Evolutionary conservation across 768 basidiomycete species (phyloP).

Genomic region (Collybia sordida): DNA sequence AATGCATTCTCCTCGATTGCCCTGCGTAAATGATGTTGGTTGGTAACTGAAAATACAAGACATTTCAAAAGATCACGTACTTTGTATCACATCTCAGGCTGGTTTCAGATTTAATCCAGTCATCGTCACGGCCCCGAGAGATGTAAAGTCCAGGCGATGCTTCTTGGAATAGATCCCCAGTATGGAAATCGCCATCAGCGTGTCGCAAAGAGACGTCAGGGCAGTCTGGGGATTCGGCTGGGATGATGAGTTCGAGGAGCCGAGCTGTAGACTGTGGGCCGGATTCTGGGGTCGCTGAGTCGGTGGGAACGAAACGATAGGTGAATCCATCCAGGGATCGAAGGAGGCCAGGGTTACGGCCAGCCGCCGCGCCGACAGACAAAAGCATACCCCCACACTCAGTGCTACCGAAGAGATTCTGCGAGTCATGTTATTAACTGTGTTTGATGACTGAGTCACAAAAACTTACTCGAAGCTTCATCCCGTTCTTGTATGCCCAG

Average conservation of each 20-base stretch:
- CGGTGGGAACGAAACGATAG: slow-evolving; percentile 66
- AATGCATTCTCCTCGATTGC: slow-evolving; percentile 80
- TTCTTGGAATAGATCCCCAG: slow-evolving; percentile 67
- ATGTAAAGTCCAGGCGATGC: slow-evolving; percentile 46
- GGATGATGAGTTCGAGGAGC: slow-evolving; percentile 60
- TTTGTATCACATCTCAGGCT: slow-evolving; percentile 68
- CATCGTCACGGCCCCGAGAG: slow-evolving; percentile 63
- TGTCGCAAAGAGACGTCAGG: slow-evolving; percentile 51
- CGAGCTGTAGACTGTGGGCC: slow-evolving; percentile 46
- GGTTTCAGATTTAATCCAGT: slow-evolving; percentile 74
- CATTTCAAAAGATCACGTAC: slow-evolving; percentile 29
- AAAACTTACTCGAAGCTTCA: slow-evolving; percentile 58
- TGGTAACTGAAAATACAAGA: slow-evolving; percentile 1
- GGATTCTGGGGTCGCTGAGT: slow-evolving; percentile 32
- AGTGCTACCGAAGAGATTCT: slow-evolving; percentile 83
- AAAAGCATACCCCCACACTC: slow-evolving; percentile 75
- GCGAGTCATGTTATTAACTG: slow-evolving; percentile 22
- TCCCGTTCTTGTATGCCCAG: slow-evolving; percentile 63
- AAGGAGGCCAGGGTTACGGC: slow-evolving; percentile 50
- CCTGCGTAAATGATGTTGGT: slow-evolving; percentile 25
- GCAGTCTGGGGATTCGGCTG: slow-evolving; percentile 56
- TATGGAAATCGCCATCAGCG: slow-evolving; percentile 64
- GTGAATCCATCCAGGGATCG: slow-evolving; percentile 59
- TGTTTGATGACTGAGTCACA: slow-evolving; percentile 15
- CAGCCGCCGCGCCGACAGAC: slow-evolving; percentile 49